phyloP scores from a whole-genome alignment of 2,329 filamentous ascomycete genomes.

The Colletotrichum neosansevieriae region DNA sequence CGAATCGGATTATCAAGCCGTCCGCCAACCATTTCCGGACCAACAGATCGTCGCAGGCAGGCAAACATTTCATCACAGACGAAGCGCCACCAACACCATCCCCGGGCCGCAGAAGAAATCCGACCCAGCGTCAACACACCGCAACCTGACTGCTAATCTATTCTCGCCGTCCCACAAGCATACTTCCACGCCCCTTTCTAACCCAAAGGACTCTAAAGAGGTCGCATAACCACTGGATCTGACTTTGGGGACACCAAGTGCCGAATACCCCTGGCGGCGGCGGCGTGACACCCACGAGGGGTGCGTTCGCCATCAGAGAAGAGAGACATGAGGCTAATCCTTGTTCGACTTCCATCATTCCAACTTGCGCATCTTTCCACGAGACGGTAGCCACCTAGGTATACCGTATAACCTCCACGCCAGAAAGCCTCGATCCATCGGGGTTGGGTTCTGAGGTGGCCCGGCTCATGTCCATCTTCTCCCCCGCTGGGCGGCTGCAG shows the following conservation, averaged over 20 bases:
- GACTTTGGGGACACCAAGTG: conserved; percentile 1
- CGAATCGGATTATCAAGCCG: background rate
- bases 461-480: background rate
- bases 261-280: conserved; percentile 6
- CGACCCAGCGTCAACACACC: background rate
- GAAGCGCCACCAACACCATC: background rate
- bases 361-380: background rate
- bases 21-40: background rate
- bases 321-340: conserved; percentile 3
- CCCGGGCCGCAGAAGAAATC: background rate
- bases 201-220: background rate
- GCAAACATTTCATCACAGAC: conserved; percentile 12
- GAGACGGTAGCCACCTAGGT: background rate
- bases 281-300: conserved; percentile 11
- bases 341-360: background rate
- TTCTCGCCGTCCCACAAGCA: background rate
- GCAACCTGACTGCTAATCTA: background rate
- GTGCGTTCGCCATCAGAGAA: background rate
- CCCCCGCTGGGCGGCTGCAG: conserved; percentile 4
- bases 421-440: background rate
- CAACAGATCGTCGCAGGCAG: background rate
- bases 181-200: background rate
- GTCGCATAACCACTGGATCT: conserved; percentile 20
- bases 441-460: too few relatives aligned
- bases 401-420: too few relatives aligned